These are phyloP conservation scores for Euptelea pleiosperma DNA, from an alignment of 164 flowering plant species.

Conservation along the genomic window DNA sequence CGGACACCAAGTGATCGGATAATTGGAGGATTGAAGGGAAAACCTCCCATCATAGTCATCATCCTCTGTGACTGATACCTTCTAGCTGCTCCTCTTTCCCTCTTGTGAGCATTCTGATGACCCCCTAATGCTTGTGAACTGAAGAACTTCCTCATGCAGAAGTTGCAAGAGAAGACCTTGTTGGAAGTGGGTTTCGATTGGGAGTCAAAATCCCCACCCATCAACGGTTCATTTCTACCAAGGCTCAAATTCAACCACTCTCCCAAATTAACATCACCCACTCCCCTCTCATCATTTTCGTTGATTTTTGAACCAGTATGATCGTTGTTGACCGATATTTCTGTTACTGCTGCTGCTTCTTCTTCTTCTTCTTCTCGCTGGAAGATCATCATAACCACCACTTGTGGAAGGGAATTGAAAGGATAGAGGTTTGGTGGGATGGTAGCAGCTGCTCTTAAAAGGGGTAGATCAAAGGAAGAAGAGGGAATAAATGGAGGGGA, in stretches of 20 bases:
- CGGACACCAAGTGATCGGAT: slow-evolving; percentile 48
- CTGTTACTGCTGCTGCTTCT: slow-evolving; percentile 7
- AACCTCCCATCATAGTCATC: slow-evolving; percentile 48
- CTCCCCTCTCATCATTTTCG: slow-evolving; percentile 12
- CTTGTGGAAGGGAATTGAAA: slow-evolving; percentile 3
- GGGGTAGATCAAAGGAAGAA: slow-evolving; percentile 10
- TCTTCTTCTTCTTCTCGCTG: slow-evolving; percentile 22
- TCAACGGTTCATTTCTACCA: slow-evolving; percentile 30
- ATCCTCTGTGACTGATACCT: slow-evolving; percentile 50
- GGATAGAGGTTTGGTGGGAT: slow-evolving; percentile 8
- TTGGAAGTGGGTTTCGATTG: slow-evolving; percentile 32
- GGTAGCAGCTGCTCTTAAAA: slow-evolving; percentile 14
- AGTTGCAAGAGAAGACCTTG: slow-evolving; percentile 79
- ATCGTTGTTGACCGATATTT: slow-evolving; percentile 9
- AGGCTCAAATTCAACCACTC: slow-evolving; percentile 73
- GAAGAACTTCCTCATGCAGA: slow-evolving; percentile 83
- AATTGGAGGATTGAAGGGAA: too few species aligned
- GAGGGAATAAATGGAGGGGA: slow-evolving; percentile 17
- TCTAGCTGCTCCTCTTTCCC: slow-evolving; percentile 72
- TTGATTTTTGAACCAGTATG: not conserved
- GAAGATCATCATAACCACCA: slow-evolving; percentile 21
- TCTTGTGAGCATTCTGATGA: slow-evolving; percentile 94
- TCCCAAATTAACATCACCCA: slow-evolving; percentile 22
- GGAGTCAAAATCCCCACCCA: slow-evolving; percentile 19
- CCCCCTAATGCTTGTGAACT: slow-evolving; percentile 95